Base-by-base conservation (phyloP, 495 filamentous ascomycete species). In the Usnea hakonensis region DNA sequence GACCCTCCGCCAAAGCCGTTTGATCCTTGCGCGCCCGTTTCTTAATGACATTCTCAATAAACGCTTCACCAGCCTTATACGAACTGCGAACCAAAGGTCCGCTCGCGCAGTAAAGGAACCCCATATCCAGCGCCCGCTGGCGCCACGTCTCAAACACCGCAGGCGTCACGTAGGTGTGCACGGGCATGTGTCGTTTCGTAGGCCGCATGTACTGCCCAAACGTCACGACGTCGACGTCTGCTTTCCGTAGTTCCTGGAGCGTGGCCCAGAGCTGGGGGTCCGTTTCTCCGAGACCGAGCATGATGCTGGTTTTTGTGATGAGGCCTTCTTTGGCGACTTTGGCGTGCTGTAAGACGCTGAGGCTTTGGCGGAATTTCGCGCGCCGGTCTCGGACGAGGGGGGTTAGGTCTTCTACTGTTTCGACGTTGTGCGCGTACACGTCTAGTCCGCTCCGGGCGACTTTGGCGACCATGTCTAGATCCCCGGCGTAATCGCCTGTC, bases 181-280 rank as follows among this genome's bases (percentile, higher is more conserved):
- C 94, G 70, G 92, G 86, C 86, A 98, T 93, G 75, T 98, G 94
- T 5, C 91, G 83, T 81, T 96, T 97, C 13, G 94, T 98, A 14
- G 94, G 94, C 5, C 91, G 88, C 94, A 98, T 98, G 78, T 98
- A 98, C 79, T 98, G 94, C 5, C 95, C 94, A 63, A 98, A 97
- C 0, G 94, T 98, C 41, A 98, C 90, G 16, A 98, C 90, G 64
- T 98, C 94, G 30, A 96, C 91, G 63, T 89, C 79, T 41, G 85
- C 77, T 59, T 84, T 85, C 28, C 94, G 84, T 33, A 97, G 79
- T 70, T 95, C 88, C 75, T 78, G 82, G 52, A 98, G 75, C 10
- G 93, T 82, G 64, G 88, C 82, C 83, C 84, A 87, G 10, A 98
- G 74, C 75, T 97, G 88, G n/a, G 89, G 82, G 66, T 97, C 90